A percentile compares a stretch with the other conserved stretches of the same genome.
phyloP scores from a whole-genome alignment of 208 protist species.

The Naegleria fowleri region DNA sequence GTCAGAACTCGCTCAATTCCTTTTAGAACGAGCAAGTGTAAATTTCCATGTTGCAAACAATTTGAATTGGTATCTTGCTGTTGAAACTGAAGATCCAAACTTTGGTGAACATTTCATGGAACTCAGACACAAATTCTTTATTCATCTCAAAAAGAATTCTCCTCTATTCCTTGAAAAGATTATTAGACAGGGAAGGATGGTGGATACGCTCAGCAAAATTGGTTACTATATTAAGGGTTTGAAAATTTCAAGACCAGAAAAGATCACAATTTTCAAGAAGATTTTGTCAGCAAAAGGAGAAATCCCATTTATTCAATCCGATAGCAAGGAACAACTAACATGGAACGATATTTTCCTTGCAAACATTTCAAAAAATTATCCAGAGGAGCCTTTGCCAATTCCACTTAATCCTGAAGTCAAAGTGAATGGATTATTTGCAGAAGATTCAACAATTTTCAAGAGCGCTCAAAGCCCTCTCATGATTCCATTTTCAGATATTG shows the following conservation, averaged over 20 bases:
- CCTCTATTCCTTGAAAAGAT: neutral
- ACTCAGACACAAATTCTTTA: neutral
- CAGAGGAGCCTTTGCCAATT: constrained; percentile 28
- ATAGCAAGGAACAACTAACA: constrained; percentile 35
- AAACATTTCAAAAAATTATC: constrained; percentile 20
- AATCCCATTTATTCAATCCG: constrained; percentile 15
- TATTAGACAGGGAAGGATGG: neutral
- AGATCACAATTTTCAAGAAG: constrained; percentile 29
- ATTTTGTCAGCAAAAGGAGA: constrained; percentile 30
- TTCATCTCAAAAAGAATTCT: neutral
- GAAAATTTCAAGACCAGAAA: constrained; percentile 11
- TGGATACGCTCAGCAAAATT: neutral
- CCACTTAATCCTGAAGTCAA: neutral
- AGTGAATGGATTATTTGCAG: neutral
- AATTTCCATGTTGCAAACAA: constrained; percentile 25
- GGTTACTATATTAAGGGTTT: neutral
- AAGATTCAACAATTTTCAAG: constrained; percentile 8
- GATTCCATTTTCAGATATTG: constrained; percentile 31
- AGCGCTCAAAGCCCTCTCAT: constrained; percentile 24
- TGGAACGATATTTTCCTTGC: neutral
- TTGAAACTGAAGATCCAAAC: constrained; percentile 1
- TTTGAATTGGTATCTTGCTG: constrained; percentile 28
- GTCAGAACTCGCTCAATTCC: neutral
- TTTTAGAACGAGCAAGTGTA: neutral
- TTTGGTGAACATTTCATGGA: neutral